A percentile compares a stretch with the other conserved stretches of the same genome.
Conservation (phyloP, 2,329 filamentous ascomycete species). For the Cercospora beticola region DNA sequence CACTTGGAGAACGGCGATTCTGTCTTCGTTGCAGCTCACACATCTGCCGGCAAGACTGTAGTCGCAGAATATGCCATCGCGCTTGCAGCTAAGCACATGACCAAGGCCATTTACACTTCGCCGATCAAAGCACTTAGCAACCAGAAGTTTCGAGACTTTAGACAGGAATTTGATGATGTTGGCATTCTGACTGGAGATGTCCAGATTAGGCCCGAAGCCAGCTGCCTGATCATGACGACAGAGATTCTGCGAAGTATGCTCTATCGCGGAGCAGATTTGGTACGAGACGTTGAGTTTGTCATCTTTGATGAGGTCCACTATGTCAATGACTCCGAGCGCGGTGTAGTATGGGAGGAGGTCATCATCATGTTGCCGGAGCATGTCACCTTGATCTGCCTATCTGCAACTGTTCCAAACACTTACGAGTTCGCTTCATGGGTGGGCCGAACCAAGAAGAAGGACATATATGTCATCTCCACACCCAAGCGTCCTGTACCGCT, state of each 20-base stretch:
- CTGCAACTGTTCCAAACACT: conserved; percentile 95
- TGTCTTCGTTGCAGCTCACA: conserved; percentile 96
- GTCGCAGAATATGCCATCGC: conserved; percentile 98
- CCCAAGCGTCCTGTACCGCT: conserved; percentile 91
- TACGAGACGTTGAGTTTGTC: conserved; percentile 96
- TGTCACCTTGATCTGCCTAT: conserved; percentile 90
- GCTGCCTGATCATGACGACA: conserved; percentile 98
- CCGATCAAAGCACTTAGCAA: conserved; percentile 98
- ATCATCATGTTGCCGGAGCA: conserved; percentile 99
- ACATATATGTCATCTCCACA: conserved; percentile 98
- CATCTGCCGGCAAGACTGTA: conserved; percentile 95
- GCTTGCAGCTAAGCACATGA: conserved; percentile 96
- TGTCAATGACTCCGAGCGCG: conserved; percentile 91
- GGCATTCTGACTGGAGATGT: conserved; percentile 97
- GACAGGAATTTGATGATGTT: conserved; percentile 86
- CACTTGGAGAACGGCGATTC: conserved; percentile 95
- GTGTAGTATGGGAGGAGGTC: conserved; percentile 98
- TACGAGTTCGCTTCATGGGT: conserved; percentile 99
- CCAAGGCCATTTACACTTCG: conserved; percentile 97
- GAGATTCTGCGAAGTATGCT: conserved; percentile 98
- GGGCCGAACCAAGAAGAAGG: conserved; percentile 94
- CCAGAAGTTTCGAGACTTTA: conserved; percentile 96
- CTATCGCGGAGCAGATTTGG: conserved; percentile 91
- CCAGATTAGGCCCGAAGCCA: conserved; percentile 95
- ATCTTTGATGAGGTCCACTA: conserved; percentile 99